Conservation (phyloP, 345 rosid genomes). For the Eucalyptus curtisii region DNA sequence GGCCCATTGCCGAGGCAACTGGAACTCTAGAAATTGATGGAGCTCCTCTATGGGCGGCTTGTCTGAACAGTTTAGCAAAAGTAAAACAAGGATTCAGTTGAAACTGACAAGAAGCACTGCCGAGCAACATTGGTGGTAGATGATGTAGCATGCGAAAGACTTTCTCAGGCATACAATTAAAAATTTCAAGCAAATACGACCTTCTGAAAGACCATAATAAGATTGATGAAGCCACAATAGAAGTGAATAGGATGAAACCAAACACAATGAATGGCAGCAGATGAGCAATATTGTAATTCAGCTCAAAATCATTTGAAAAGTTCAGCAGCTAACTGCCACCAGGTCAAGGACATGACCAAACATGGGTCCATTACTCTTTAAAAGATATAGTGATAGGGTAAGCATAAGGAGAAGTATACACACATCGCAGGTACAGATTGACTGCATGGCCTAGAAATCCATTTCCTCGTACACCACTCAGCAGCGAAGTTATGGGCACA, state of each 20-base stretch:
- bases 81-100: neutral
- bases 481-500: constrained; percentile 86
- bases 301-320: neutral
- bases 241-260: neutral
- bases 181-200: neutral
- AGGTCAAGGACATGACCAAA: neutral
- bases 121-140: neutral
- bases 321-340: neutral
- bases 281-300: neutral
- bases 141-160: neutral
- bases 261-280: neutral
- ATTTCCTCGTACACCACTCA: constrained; percentile 70
- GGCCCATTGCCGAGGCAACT: constrained; percentile 95
- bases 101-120: neutral
- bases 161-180: neutral
- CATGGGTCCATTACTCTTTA: neutral
- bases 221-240: neutral
- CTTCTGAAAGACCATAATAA: neutral
- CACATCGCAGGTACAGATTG: constrained; percentile 89
- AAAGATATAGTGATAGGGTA: neutral
- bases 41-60: constrained; percentile 92
- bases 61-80: constrained; percentile 33
- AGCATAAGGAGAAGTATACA: constrained; percentile 7
- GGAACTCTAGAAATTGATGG: constrained; percentile 87
- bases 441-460: constrained; percentile 86